Percentiles rank a stretch among this genome's conserved stretches.
phyloP scores from a whole-genome alignment of 371 early-diverging fungal species.

The Chytridium lagenaria region DNA sequence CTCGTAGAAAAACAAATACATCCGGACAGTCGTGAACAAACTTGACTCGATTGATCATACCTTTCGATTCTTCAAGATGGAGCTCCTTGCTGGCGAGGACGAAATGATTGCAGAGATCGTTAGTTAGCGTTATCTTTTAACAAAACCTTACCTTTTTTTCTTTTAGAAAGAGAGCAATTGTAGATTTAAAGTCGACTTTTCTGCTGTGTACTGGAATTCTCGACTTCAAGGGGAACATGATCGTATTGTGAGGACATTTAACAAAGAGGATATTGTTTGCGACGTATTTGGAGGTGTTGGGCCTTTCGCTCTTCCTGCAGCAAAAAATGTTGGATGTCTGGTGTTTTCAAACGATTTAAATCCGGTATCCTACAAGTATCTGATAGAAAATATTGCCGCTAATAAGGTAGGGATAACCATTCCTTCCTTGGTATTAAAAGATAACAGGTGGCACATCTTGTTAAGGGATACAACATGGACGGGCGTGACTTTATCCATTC shows the following conservation, averaged over 20 bases:
- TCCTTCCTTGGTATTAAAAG: too few species aligned
- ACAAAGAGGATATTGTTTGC: conserved; percentile 72
- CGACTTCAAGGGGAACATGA: conserved; percentile 96
- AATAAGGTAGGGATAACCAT: conserved; percentile 92
- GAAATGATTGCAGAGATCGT: conserved; percentile 89
- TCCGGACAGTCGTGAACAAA: conserved; percentile 96
- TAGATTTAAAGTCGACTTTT: conserved; percentile 92
- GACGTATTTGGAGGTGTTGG: conserved; percentile 99
- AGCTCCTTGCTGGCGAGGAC: conserved; percentile 89
- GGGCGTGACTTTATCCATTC: conserved; percentile 88
- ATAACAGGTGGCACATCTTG: conserved; percentile 61
- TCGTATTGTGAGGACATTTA: conserved; percentile 79
- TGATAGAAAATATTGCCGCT: conserved; percentile 77
- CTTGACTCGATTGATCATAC: conserved; percentile 92
- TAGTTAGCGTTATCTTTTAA: conserved; percentile 29
- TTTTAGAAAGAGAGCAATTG: conserved; percentile 88
- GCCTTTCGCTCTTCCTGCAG: conserved; percentile 97
- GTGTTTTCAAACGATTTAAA: conserved; percentile 99
- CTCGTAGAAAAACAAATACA: conserved; percentile 82
- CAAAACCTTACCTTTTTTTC: not conserved
- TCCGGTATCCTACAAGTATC: conserved; percentile 83
- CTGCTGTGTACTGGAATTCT: conserved; percentile 99
- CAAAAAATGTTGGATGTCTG: conserved; percentile 73
- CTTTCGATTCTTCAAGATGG: conserved; percentile 96
- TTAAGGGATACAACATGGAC: conserved; percentile 86